Conservation (phyloP, 192 early-diverging fungal genomes). For the Entophlyctis helioformis region DNA sequence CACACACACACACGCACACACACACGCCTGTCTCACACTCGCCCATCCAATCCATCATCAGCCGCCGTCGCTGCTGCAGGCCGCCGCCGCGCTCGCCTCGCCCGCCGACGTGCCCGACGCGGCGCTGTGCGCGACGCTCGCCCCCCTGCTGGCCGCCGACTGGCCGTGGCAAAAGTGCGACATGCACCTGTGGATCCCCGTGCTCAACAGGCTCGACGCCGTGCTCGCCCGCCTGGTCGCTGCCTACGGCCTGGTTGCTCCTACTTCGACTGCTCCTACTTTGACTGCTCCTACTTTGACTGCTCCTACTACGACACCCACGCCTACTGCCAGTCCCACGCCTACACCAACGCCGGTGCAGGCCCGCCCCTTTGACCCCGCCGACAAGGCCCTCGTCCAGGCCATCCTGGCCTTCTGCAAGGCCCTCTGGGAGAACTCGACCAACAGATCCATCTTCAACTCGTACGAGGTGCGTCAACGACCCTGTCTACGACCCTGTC, state of each 20-base stretch:
- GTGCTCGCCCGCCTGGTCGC: constrained; percentile 46
- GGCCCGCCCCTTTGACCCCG: constrained; percentile 36
- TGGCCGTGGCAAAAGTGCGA: constrained; percentile 85
- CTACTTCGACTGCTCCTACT: no score
- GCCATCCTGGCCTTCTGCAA: constrained; percentile 66
- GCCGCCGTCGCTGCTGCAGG: no score
- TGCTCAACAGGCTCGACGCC: constrained; percentile 85
- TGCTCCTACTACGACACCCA: no score
- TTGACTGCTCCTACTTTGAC: no score
- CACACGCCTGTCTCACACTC: no score
- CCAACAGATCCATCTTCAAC: constrained; percentile 86
- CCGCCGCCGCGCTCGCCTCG: no score
- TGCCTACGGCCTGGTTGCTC: constrained; percentile 10
- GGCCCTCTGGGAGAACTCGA: constrained; percentile 84
- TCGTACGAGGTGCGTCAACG: constrained; percentile 70
- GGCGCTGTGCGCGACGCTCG: no score
- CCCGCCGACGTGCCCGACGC: no score
- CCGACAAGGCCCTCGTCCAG: constrained; percentile 40
- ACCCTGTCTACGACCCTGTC: background rate
- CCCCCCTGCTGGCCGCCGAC: no score
- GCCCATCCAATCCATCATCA: no score
- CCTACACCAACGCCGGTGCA: constrained; percentile 1
- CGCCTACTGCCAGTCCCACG: background rate
- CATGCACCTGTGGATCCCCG: constrained; percentile 88
- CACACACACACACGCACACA: no score